Base-by-base conservation (phyloP, 306 rosid species). In the Cucurbita argyrosperma region DNA sequence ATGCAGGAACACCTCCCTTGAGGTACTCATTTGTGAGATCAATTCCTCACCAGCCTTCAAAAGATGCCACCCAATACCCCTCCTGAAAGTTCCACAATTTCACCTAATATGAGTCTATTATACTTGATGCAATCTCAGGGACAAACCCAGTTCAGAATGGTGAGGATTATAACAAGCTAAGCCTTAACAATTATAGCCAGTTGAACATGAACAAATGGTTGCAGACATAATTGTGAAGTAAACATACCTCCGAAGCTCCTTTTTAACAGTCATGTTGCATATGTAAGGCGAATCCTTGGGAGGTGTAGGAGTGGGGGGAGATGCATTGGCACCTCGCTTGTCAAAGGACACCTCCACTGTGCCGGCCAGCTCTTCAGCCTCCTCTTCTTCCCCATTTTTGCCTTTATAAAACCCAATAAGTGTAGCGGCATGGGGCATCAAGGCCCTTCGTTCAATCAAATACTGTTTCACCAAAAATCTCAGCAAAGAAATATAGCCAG, bases 61-160 rank as follows among this genome's bases (percentile, higher is more conserved):
- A 83, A 94, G 96, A 88, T 90, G 98, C 98, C 96, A 88, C 57
- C 98, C 98, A 75, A 94, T 89, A 78, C 92, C 97, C 84, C 90
- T 94, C 88, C 98, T 94, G 88, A 74, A 74, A 84, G 26, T 74
- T 30, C 72, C 85, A 76, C 55, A 77, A 72, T 23, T 74, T 50
- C 57, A 45, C 38, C 55, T 45, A 11, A 7, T 35, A 62, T 38
- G 40, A 37, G 46, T 62, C 13, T 13, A 26, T 26, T 59, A 23
- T 2, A 53, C 58, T 6, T 35, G 8, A 60, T 35, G 5, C 66
- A 60, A 37, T 62, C 69, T 8, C 0, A n/a, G 69, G 23, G 69
- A 2, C 55, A 67, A 67, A 38, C 19, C n/a, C 16, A 65, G 49
- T 71, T 45, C 70, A 65, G 56, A 55, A 52, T 21, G 62, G 26